Evolutionary conservation across 73 alveolate genomes (phyloP).

Genomic region (Tetrahymena thermophila): DNA sequence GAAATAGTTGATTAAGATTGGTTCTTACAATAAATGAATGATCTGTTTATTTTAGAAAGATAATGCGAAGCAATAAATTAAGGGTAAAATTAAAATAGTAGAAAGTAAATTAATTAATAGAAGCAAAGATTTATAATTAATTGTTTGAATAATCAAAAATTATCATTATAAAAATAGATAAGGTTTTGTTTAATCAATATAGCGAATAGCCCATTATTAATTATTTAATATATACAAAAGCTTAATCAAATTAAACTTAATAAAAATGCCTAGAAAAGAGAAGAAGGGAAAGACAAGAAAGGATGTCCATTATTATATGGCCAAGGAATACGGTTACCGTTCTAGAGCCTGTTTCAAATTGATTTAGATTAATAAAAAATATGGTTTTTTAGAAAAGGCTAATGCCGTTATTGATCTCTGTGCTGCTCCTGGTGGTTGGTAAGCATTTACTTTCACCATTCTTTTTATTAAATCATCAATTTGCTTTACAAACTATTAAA

Average conservation of each 20-base stretch:
- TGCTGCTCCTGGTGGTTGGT: constrained; percentile 99
- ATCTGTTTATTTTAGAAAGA: background rate
- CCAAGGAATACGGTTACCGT: constrained; percentile 94
- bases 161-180: background rate
- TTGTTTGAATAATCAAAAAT: background rate
- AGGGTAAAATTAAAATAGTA: background rate
- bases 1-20: too few species aligned
- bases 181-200: background rate
- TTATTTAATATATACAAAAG: background rate
- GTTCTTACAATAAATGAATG: too few species aligned
- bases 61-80: background rate
- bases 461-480: constrained; percentile 4
- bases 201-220: background rate
- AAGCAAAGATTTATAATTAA: background rate
- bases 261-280: constrained; percentile 64
- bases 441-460: background rate
- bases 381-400: constrained; percentile 80
- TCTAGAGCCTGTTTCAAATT: constrained; percentile 97
- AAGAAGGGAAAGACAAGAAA: constrained; percentile 67
- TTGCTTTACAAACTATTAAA: constrained; percentile 5
- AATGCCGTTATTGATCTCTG: constrained; percentile 96
- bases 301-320: constrained; percentile 82
- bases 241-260: background rate
- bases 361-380: constrained; percentile 90
- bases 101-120: background rate